Evolutionary conservation across 75 land plant genomes (phyloP).

Genomic region (Cryptomeria japonica): DNA sequence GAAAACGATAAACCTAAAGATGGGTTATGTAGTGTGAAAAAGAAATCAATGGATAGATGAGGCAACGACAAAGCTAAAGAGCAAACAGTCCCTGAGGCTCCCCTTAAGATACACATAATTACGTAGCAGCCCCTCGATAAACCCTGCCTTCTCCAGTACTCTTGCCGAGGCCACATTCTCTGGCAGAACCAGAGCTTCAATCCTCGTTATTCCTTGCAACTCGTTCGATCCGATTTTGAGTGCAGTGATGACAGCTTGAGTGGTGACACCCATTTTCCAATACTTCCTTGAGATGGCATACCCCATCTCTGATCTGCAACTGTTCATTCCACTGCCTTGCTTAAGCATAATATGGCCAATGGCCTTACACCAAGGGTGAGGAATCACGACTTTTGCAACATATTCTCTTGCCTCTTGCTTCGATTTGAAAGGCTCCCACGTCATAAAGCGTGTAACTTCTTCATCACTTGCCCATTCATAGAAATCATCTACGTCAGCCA

Average conservation of each 20-base stretch:
- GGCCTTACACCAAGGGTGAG: slow-evolving; percentile 25
- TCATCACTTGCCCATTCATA: slow-evolving; percentile 53
- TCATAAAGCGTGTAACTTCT: slow-evolving; percentile 20
- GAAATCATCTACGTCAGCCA: slow-evolving; percentile 42
- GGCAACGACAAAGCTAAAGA: neutral
- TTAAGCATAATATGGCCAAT: too few relatives aligned
- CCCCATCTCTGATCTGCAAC: slow-evolving; percentile 37
- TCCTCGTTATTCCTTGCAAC: slow-evolving; percentile 29
- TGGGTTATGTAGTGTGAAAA: too few relatives aligned
- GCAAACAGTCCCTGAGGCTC: neutral
- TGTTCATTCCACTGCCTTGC: neutral
- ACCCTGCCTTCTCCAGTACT: slow-evolving; percentile 65
- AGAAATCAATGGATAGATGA: too few relatives aligned
- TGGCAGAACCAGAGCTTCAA: slow-evolving; percentile 47
- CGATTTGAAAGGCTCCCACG: slow-evolving; percentile 42
- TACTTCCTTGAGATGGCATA: slow-evolving; percentile 41
- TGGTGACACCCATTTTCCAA: slow-evolving; percentile 58
- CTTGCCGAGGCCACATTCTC: slow-evolving; percentile 42
- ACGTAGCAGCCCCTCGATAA: slow-evolving; percentile 30
- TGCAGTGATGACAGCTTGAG: slow-evolving; percentile 45
- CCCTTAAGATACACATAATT: slow-evolving; percentile 39
- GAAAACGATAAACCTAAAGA: neutral
- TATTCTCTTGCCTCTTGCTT: slow-evolving; percentile 26
- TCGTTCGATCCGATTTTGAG: slow-evolving; percentile 29
- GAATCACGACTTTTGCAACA: slow-evolving; percentile 20